Conservation (phyloP, 805 yeast genomes). For the Groenewaldozyma tartarivorans region DNA sequence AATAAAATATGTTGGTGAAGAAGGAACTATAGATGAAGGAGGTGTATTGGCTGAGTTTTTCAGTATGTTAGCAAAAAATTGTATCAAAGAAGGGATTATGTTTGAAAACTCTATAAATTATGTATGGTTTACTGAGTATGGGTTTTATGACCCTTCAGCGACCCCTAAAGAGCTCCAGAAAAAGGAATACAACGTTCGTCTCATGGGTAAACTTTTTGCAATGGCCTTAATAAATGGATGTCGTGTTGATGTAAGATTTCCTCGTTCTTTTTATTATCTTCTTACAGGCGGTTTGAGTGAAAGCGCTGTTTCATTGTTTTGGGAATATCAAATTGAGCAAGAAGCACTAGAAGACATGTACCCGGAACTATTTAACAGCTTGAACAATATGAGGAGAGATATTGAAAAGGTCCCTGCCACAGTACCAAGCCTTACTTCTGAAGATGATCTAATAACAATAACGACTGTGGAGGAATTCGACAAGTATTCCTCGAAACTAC, state of each 20-base stretch:
- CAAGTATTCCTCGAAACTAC: too few species aligned
- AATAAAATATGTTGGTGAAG: too few species aligned
- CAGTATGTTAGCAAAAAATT: conserved; percentile 15
- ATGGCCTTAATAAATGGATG: conserved; percentile 25
- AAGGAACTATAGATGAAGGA: conserved; percentile 25
- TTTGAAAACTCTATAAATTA: conserved; percentile 9
- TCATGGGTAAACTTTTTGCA: conserved; percentile 20
- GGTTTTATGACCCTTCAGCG: conserved; percentile 9
- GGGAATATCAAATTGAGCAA: conserved; percentile 13
- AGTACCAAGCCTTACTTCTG: too few species aligned
- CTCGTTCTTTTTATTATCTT: conserved; percentile 17
- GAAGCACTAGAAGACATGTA: too few species aligned
- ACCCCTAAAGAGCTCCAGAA: too few species aligned
- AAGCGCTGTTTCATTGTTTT: neutral
- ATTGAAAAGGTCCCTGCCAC: too few species aligned
- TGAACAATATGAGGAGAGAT: conserved; percentile 10
- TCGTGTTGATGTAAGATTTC: conserved; percentile 19
- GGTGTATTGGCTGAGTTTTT: conserved; percentile 26
- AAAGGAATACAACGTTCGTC: neutral
- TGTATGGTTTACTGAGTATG: conserved; percentile 21
- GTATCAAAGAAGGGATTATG: conserved; percentile 12
- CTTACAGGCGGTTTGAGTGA: conserved; percentile 2
- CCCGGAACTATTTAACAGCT: conserved; percentile 14
- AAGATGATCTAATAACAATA: conserved; percentile 15
- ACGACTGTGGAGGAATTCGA: conserved; percentile 11